Evolutionary conservation across 2,329 filamentous ascomycete genomes (phyloP).

Genomic region (Zasmidium citrigriseum): DNA sequence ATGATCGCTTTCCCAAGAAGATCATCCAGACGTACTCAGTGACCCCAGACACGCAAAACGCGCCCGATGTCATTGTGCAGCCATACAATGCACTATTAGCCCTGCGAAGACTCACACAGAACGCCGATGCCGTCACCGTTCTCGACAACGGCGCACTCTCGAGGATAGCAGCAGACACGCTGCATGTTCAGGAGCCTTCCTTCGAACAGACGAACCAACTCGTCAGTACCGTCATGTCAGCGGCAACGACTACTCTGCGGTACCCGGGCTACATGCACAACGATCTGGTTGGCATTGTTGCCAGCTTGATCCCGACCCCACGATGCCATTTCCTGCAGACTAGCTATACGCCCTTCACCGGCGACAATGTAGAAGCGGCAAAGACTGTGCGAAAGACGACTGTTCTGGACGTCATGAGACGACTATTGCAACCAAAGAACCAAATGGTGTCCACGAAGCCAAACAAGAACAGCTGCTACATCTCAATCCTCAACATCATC

Average conservation of each 20-base stretch:
- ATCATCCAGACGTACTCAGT: constrained; percentile 99
- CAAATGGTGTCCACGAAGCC: constrained; percentile 97
- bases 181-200: constrained; percentile 93
- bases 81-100: constrained; percentile 96
- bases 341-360: constrained; percentile 95
- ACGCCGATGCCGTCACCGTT: constrained; percentile 96
- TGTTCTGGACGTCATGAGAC: constrained; percentile 94
- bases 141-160: constrained; percentile 93
- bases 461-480: constrained; percentile 97
- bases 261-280: constrained; percentile 99
- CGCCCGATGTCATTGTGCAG: constrained; percentile 90
- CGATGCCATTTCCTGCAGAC: constrained; percentile 98
- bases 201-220: constrained; percentile 98
- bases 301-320: constrained; percentile 92
- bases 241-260: constrained; percentile 90
- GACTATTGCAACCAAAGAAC: constrained; percentile 95
- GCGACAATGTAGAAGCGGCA: constrained; percentile 92
- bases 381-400: constrained; percentile 98
- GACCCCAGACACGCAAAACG: constrained; percentile 88
- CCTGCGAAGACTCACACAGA: constrained; percentile 87
- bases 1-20: constrained; percentile 98
- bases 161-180: constrained; percentile 87
- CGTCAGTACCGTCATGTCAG: constrained; percentile 96
- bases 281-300: constrained; percentile 94
- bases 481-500: constrained; percentile 97